Evolutionary conservation across 495 filamentous ascomycete species (phyloP).

Genomic region (Penicillium waksmanii): DNA sequence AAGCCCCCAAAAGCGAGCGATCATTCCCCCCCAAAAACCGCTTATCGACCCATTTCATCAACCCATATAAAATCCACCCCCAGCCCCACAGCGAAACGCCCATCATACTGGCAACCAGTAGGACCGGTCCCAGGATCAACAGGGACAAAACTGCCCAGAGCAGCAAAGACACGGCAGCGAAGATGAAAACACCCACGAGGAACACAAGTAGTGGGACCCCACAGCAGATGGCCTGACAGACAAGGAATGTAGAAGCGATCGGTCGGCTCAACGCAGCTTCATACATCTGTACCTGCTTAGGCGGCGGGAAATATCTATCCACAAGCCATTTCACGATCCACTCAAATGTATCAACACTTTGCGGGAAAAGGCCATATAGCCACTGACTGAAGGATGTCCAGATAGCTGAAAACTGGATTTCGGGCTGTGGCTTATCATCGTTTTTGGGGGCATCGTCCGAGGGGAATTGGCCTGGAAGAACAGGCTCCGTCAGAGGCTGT

Average conservation of each 20-base stretch:
- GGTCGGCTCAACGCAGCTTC: constrained; percentile 36
- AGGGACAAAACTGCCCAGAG: constrained; percentile 41
- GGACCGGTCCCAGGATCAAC: constrained; percentile 41
- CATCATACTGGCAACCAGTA: constrained; percentile 43
- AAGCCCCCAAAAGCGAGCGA: constrained; percentile 36
- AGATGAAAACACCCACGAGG: constrained; percentile 38
- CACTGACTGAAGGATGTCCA: constrained; percentile 22
- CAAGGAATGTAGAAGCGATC: constrained; percentile 38
- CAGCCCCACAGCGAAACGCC: constrained; percentile 45
- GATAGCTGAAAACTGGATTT: constrained; percentile 25
- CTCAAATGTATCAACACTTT: constrained; percentile 37
- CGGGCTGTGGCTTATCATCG: constrained; percentile 17
- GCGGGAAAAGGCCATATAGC: constrained; percentile 24
- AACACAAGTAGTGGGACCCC: constrained; percentile 43
- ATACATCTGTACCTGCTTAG: constrained; percentile 35
- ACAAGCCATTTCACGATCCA: constrained; percentile 29
- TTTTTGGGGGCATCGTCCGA: constrained; percentile 29
- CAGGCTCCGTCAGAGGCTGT: constrained; percentile 25
- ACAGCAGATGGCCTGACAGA: constrained; percentile 44
- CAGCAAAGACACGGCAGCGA: constrained; percentile 39
- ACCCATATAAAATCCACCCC: constrained; percentile 45
- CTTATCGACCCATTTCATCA: constrained; percentile 42
- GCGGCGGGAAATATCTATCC: constrained; percentile 32
- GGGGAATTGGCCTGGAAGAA: constrained; percentile 39
- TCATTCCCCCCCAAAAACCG: constrained; percentile 36